Base-by-base conservation (phyloP, 148 eudicot species). In the Dianthus caryophyllus region DNA sequence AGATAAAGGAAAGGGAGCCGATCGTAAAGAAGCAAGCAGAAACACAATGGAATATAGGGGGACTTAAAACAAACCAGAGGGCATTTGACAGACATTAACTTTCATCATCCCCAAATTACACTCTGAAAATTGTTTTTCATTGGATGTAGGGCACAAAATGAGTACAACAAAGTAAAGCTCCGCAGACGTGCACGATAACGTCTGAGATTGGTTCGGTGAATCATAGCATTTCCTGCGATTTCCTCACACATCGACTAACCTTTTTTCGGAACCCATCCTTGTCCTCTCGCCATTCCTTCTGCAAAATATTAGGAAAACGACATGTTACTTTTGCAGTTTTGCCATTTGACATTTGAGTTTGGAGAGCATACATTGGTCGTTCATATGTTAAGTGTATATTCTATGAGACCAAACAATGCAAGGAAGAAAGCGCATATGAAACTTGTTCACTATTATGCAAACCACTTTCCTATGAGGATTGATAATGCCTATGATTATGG, bases 211-310 rank as follows among this genome's bases (percentile, higher is more conserved):
- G 43, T 27, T 9, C 24, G 49, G 41, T 11, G 50, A 36, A 65
- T 80, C 83, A 80, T 30, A 80, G 62, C 75, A 76, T 73, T 73
- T 81, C 84, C 65, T 81, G 84, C 11, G 84, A 81, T 62, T 66
- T 77, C 41, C 84, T 78, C 9, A 81, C 81, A 33, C 84, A 81
- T 6, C 84, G 84, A 41, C 84, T 66, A 64, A 81, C 75, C 69
- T 68, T 81, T 67, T 68, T 71, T 51, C 75, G 72, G 70, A 81
- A 81, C 12, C 73, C 84, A 15, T 78, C 79, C 61, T 27, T 75
- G 36, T 78, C 80, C 33, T 81, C 84, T 65, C 84, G 78, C 84
- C 84, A 81, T 75, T 78, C 72, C 61, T 78, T 81, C 84, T 81
- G 81, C 79, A 75, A 66, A 2, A 33, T 39, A 64, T 56, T 31